Evolutionary conservation across 2,329 filamentous ascomycete genomes (phyloP).

Genomic region (Calonectria honghensis): DNA sequence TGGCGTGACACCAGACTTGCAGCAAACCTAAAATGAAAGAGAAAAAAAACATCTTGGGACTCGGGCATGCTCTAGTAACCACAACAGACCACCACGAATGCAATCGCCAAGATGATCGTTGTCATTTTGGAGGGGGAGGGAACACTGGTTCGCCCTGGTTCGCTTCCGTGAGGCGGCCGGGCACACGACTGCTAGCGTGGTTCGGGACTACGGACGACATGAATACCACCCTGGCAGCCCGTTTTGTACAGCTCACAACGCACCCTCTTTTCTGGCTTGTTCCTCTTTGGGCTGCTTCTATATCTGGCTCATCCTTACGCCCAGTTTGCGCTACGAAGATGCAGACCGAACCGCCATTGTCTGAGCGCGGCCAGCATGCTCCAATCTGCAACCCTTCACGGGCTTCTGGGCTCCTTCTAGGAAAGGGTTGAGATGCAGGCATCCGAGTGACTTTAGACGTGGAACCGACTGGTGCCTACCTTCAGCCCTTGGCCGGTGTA

Average conservation of each 20-base stretch:
- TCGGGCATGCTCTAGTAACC: neutral
- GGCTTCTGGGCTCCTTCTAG: neutral
- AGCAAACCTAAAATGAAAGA: neutral
- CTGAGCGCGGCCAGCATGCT: neutral
- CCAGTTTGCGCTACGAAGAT: neutral
- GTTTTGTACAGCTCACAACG: slow-evolving; percentile 7
- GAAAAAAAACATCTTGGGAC: neutral
- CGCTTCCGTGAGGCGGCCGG: neutral
- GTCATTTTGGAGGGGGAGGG: neutral
- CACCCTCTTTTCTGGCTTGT: neutral
- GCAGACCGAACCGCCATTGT: neutral
- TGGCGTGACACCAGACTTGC: neutral
- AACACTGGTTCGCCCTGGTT: slow-evolving; percentile 20
- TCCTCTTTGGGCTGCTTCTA: neutral
- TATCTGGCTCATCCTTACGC: neutral
- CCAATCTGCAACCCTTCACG: neutral
- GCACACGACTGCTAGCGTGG: neutral
- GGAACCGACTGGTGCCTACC: slow-evolving; percentile 6
- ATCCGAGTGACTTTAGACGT: neutral
- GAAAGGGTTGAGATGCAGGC: slow-evolving; percentile 2
- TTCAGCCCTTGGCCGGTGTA: neutral
- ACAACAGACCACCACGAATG: neutral
- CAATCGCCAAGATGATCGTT: neutral
- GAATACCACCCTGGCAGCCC: neutral
- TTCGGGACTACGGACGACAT: neutral